Base-by-base conservation (phyloP, 2,329 filamentous ascomycete genomes). In the Clathrospora elynae region DNA sequence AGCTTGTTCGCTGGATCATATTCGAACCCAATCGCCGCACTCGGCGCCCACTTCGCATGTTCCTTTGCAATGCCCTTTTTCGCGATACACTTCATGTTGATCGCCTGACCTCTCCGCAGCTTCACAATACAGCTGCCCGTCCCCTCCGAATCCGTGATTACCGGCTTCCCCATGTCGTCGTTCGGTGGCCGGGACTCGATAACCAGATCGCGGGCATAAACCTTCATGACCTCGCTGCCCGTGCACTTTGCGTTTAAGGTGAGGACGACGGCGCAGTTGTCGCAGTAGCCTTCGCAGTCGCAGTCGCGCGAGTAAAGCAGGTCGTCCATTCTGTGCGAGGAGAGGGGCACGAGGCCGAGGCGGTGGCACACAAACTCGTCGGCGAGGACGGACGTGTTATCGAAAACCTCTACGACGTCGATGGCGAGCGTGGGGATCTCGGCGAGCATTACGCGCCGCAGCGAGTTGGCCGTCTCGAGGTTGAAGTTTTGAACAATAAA, bases 51-150 rank as follows among this genome's bases (percentile, higher is more conserved):
- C 73, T 99, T 99, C 7, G 93, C 89, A 72, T 99, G 93, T 71
- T 99, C 93, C 78, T 99, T 99, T 24, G 92, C 91, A 54, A 97
- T 97, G 1, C 93, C 93, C 79, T 97, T 97, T 79, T 96, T 96
- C 35, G 92, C 93, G 55, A 96, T 87, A 67, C 92, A 97, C 49
- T 83, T 88, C 65, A 99, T 82, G 69, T 90, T 86, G 48, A 99
- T 75, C 71, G 96, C 90, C 73, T 99, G 93, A 2, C 87, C 90
- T 64, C 86, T 87, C 45, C 92, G 81, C 66, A 99, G 75, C 78
- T 97, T 97, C 63, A 87, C 88, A 55, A 99, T 92, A 57, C 97
- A 78, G 30, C 87, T 83, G 1, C 93, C 93, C 43, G 87, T 82
- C 8, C 85, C 85, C 35, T 92, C 88, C 1, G 86, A 81, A 67